A percentile compares a stretch with the other conserved stretches of the same genome.
These are phyloP conservation scores for Sporormia fimetaria DNA, from an alignment of 495 filamentous ascomycete genomes.

Conservation along the genomic window DNA sequence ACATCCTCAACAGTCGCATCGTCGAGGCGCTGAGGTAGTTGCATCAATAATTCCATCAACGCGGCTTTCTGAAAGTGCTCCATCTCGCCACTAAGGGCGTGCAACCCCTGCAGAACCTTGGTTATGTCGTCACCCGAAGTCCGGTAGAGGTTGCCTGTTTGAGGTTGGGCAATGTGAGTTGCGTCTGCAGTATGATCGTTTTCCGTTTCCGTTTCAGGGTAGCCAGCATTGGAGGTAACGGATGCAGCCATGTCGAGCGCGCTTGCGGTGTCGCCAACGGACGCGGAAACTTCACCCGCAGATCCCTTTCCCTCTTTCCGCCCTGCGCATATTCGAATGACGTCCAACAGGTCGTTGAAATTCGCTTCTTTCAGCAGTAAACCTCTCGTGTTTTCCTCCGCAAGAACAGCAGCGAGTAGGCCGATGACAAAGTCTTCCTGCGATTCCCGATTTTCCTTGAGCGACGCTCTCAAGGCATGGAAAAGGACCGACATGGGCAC, in stretches of 20 bases:
- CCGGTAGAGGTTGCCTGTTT: too few relatives aligned
- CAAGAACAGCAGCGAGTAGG: slow-evolving; percentile 14
- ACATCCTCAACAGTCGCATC: slow-evolving; percentile 48
- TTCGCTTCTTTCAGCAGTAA: slow-evolving; percentile 22
- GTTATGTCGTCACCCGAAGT: slow-evolving; percentile 6
- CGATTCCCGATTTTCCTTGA: slow-evolving; percentile 4
- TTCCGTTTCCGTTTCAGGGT: too few relatives aligned
- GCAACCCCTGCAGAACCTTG: slow-evolving; percentile 17
- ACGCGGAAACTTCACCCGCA: background rate
- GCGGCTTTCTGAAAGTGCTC: slow-evolving; percentile 46
- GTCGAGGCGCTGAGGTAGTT: slow-evolving; percentile 45
- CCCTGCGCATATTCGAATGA: slow-evolving; percentile 16
- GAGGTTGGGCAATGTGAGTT: too few relatives aligned
- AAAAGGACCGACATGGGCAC: slow-evolving; percentile 22
- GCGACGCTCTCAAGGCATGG: slow-evolving; percentile 15
- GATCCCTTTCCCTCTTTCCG: slow-evolving; percentile 15
- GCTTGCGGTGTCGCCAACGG: too few relatives aligned
- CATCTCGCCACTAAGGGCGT: slow-evolving; percentile 21
- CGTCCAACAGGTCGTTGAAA: slow-evolving; percentile 22
- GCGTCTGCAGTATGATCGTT: too few relatives aligned
- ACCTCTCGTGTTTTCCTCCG: slow-evolving; percentile 7
- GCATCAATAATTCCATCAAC: slow-evolving; percentile 58
- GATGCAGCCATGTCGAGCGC: too few relatives aligned
- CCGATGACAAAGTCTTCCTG: slow-evolving; percentile 17
- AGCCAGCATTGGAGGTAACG: too few relatives aligned